Evolutionary conservation across 306 rosid genomes (phyloP), one percentile per base, ranked within the genome.

Genomic region (Pachyrhizus erosus): DNA sequence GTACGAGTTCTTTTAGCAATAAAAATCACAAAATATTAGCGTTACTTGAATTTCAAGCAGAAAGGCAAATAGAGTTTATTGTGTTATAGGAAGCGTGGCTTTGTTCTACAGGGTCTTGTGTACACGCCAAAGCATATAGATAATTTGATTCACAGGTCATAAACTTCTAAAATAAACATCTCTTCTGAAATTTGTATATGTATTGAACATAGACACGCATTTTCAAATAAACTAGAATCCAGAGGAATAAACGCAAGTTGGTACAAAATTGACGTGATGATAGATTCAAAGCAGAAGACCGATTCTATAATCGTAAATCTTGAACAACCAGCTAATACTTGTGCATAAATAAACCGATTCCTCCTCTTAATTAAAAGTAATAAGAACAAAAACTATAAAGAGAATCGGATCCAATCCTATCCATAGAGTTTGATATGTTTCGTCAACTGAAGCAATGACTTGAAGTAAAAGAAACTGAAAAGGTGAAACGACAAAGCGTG

Each of bases 131-230:
- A 83, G 77, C 77, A 84, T 21, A 73, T 11, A 67, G n/a, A n/a
- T n/a, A n/a, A n/a, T n/a, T 15, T 42, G 23, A 60, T 33, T 81
- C 49, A 75, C 83, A 78, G 62, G 70, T 80, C 73, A 74, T 45
- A 77, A 43, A 81, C 58, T 40, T 79, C n/a, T 9, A 29, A 55
- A 65, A 66, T 17, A 46, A 31, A 67, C 46, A 13, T 9, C 3
- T 15, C 17, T 64, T 11, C 54, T 39, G 17, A 40, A 48, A 82
- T 18, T 33, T n/a, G 49, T 6, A 26, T 33, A 51, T 80, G 58
- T 85, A 81, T 64, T 70, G 87, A 79, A 86, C 17, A 52, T 52
- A 18, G 24, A 52, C 60, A 52, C 26, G 11, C 60, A 27, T 82
- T 76, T 55, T 37, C 73, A 49, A 42, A 77, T 17, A 15, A 60